Conservation (phyloP, 768 basidiomycete species). For the Lentinula lateritia region DNA sequence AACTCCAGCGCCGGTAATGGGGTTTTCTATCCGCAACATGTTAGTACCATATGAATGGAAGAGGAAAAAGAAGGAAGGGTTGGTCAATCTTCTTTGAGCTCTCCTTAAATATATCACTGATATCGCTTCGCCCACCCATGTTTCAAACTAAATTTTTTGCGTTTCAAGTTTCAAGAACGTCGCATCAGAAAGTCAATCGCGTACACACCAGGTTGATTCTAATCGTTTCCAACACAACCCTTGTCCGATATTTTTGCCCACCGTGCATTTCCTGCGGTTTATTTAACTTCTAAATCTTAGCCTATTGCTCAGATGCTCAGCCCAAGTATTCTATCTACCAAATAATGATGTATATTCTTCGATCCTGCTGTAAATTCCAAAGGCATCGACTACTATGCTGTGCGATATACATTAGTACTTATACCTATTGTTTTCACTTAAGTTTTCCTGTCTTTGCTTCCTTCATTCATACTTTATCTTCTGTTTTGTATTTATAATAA, state of each 20-base stretch:
- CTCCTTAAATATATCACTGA: background rate
- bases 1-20: background rate
- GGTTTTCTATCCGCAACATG: conserved; percentile 8
- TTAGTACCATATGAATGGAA: conserved; percentile 9
- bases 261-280: background rate
- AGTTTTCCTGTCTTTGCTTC: background rate
- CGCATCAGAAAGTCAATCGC: background rate
- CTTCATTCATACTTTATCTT: background rate
- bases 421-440: background rate
- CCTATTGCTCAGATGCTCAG: background rate
- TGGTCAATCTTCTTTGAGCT: background rate
- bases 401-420: background rate
- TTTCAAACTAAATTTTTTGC: background rate
- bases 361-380: background rate
- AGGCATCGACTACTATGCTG: background rate
- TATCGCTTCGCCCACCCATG: background rate
- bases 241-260: background rate
- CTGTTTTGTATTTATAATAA: background rate
- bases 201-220: background rate
- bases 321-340: background rate
- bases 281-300: background rate
- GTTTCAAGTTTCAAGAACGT: background rate
- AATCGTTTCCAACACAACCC: no score
- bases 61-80: background rate
- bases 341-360: background rate